A percentile compares a stretch with the other conserved stretches of the same genome.
phyloP scores from a whole-genome alignment of 257 asterid species.

The Knoxia roxburghii region DNA sequence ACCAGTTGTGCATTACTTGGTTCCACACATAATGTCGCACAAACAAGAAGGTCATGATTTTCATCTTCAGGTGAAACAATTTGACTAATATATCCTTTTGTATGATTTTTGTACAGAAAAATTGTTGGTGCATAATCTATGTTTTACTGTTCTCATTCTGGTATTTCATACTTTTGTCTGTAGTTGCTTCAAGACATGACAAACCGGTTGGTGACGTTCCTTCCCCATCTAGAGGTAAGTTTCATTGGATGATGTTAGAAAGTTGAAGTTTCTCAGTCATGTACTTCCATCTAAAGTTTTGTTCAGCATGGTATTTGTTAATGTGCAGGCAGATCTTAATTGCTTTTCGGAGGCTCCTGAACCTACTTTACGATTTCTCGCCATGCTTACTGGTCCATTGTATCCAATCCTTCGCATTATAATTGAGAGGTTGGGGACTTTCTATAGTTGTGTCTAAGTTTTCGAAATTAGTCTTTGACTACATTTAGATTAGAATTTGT shows the following conservation, averaged over 20 bases:
- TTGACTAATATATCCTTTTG: constrained; percentile 5
- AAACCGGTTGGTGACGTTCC: constrained; percentile 70
- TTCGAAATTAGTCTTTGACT: background rate
- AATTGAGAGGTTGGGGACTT: constrained; percentile 72
- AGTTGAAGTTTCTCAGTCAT: constrained; percentile 16
- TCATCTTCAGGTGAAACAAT: constrained; percentile 81
- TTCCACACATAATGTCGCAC: constrained; percentile 72
- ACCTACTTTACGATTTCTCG: constrained; percentile 71
- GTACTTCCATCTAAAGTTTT: constrained; percentile 18
- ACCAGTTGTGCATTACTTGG: constrained; percentile 68
- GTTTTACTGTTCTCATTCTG: constrained; percentile 5
- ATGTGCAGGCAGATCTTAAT: constrained; percentile 79
- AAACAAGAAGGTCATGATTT: constrained; percentile 69
- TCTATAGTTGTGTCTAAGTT: constrained; percentile 1
- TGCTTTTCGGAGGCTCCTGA: constrained; percentile 79
- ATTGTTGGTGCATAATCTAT: too few species aligned
- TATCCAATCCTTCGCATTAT: constrained; percentile 77
- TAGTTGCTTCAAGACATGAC: constrained; percentile 92
- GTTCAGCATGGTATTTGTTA: constrained; percentile 22
- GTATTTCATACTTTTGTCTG: constrained; percentile 37
- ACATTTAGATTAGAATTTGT: too few species aligned
- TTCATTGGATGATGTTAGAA: constrained; percentile 10
- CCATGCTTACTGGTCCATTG: constrained; percentile 92
- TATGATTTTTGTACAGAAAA: too few species aligned
- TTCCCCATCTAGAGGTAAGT: constrained; percentile 91